Percentiles rank a stretch among this genome's conserved stretches.
Conservation (phyloP, 2,329 filamentous ascomycete species). For the Arthrobotrys sphaeroides region DNA sequence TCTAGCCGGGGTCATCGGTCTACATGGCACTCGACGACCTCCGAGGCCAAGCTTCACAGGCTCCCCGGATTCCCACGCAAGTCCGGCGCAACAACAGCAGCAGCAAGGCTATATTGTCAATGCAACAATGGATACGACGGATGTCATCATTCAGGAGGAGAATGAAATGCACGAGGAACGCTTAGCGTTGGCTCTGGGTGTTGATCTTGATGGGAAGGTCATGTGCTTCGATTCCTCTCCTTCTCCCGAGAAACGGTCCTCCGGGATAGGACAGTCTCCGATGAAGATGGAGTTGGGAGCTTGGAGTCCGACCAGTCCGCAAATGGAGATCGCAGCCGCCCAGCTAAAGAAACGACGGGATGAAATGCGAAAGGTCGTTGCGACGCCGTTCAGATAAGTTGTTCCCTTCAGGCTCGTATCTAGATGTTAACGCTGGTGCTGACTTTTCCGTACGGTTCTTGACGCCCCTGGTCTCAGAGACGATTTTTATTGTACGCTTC, state of each 20-base stretch:
- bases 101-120: slow-evolving; percentile 62
- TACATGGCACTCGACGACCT: slow-evolving; percentile 29
- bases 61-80: not conserved
- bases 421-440: slow-evolving; percentile 56
- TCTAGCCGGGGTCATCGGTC: slow-evolving; percentile 11
- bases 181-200: slow-evolving; percentile 80
- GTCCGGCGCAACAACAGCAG: not conserved
- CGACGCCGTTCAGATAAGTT: slow-evolving; percentile 74
- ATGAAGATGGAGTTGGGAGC: slow-evolving; percentile 35
- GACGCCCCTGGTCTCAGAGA: slow-evolving; percentile 90
- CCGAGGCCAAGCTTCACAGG: slow-evolving; percentile 13
- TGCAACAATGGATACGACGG: slow-evolving; percentile 67
- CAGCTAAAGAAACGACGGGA: slow-evolving; percentile 55
- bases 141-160: slow-evolving; percentile 68
- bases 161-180: slow-evolving; percentile 75
- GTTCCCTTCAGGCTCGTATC: slow-evolving; percentile 60
- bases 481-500: slow-evolving; percentile 92
- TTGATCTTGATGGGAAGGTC: slow-evolving; percentile 75
- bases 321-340: slow-evolving; percentile 40
- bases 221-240: slow-evolving; percentile 66
- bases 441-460: slow-evolving; percentile 71
- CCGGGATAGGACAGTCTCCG: slow-evolving; percentile 58
- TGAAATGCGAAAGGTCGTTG: slow-evolving; percentile 68
- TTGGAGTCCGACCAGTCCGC: slow-evolving; percentile 40
- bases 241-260: slow-evolving; percentile 59